phyloP scores from a whole-genome alignment of 305 asterid genomes.

The Solanum aculeatissimum region DNA sequence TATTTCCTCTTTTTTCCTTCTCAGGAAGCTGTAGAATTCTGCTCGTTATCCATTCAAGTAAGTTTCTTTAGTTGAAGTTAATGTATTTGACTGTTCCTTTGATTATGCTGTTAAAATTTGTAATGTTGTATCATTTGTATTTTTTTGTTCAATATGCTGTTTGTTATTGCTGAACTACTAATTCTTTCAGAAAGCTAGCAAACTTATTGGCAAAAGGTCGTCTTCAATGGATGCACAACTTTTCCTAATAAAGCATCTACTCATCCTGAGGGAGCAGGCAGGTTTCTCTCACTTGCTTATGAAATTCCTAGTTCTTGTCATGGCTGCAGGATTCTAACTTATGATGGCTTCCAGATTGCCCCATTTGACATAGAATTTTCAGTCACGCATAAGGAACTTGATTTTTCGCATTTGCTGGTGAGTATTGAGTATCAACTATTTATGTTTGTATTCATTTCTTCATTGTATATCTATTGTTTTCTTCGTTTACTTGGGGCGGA shows the following conservation, averaged over 20 bases:
- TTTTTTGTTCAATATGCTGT: background rate
- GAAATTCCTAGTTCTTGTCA: background rate
- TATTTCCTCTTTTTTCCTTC: constrained; percentile 5
- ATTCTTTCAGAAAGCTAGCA: constrained; percentile 86
- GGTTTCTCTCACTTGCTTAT: constrained; percentile 5
- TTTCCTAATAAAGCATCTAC: constrained; percentile 89
- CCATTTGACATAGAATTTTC: constrained; percentile 98
- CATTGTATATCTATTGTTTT: background rate
- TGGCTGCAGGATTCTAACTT: constrained; percentile 10
- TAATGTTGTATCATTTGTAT: constrained; percentile 2
- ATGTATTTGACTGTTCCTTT: background rate
- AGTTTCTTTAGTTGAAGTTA: constrained; percentile 7
- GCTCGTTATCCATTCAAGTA: constrained; percentile 89
- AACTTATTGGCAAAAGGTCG: constrained; percentile 60
- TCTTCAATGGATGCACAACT: constrained; percentile 90
- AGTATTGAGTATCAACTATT: constrained; percentile 5
- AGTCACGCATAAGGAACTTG: constrained; percentile 97
- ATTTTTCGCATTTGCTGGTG: constrained; percentile 98
- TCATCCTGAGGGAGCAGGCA: constrained; percentile 90
- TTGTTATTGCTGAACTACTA: constrained; percentile 10
- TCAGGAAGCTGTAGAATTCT: constrained; percentile 96
- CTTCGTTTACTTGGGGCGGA: too few species aligned
- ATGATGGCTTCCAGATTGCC: constrained; percentile 65
- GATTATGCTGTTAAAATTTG: background rate
- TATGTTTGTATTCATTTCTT: background rate